phyloP scores from a whole-genome alignment of 148 eudicot genomes.

The Camellia lanceoleosa region DNA sequence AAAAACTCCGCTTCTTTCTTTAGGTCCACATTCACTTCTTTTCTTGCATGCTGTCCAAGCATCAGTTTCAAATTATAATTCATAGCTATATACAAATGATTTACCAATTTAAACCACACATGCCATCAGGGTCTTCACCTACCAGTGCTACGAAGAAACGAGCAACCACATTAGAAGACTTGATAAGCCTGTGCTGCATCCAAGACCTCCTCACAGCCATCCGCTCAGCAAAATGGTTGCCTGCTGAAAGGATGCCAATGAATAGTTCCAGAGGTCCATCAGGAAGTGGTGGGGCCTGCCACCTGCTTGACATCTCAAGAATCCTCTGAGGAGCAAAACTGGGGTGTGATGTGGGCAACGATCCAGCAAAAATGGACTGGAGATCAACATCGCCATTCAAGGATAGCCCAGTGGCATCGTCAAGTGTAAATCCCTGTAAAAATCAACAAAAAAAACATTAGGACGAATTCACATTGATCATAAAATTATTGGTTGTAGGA shows the following conservation, averaged over 20 bases:
- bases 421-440: slow-evolving; percentile 74
- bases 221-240: slow-evolving; percentile 88
- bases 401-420: slow-evolving; percentile 83
- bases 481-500: not conserved
- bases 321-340: slow-evolving; percentile 69
- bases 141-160: slow-evolving; percentile 95
- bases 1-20: slow-evolving; percentile 88
- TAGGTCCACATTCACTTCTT: slow-evolving; percentile 75
- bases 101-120: slow-evolving; percentile 4
- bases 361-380: slow-evolving; percentile 69
- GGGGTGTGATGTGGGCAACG: slow-evolving; percentile 79
- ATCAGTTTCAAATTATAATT: not conserved
- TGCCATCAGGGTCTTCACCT: slow-evolving; percentile 23
- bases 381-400: slow-evolving; percentile 72
- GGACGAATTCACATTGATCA: slow-evolving; percentile 7
- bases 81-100: not conserved
- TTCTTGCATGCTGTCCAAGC: slow-evolving; percentile 59
- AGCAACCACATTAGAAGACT: slow-evolving; percentile 65
- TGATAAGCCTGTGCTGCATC: slow-evolving; percentile 81
- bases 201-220: slow-evolving; percentile 94
- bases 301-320: slow-evolving; percentile 64
- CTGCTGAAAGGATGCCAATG: slow-evolving; percentile 85
- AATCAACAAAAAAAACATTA: slow-evolving; percentile 14
- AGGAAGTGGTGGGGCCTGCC: slow-evolving; percentile 73
- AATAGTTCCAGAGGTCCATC: slow-evolving; percentile 63